Evolutionary conservation across 305 asterid species (phyloP).

Genomic region (Plantago coronopus): DNA sequence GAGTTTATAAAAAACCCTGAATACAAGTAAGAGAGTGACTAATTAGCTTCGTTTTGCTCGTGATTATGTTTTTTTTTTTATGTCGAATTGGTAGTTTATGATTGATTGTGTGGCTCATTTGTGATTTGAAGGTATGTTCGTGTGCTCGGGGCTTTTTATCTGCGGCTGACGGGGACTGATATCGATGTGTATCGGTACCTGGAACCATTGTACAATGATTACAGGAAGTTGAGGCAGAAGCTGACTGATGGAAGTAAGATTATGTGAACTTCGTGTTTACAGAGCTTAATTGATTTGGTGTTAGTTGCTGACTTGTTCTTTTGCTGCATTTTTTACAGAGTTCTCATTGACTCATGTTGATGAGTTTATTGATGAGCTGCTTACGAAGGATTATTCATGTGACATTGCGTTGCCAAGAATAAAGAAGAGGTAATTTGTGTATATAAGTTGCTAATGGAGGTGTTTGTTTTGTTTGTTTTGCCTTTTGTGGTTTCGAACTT

Average conservation of each 20-base stretch:
- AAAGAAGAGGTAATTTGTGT: conserved; percentile 57
- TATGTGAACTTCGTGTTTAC: background rate
- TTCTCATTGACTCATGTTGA: conserved; percentile 82
- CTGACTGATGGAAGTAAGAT: conserved; percentile 62
- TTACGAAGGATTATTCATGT: conserved; percentile 84
- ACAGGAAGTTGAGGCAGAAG: conserved; percentile 70
- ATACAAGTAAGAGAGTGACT: conserved; percentile 47
- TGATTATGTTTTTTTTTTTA: background rate
- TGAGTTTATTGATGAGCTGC: conserved; percentile 77
- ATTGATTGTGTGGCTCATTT: conserved; percentile 6
- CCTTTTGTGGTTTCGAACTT: background rate
- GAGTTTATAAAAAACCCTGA: conserved; percentile 94
- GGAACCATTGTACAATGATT: conserved; percentile 90
- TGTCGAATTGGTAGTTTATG: background rate
- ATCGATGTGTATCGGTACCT: conserved; percentile 81
- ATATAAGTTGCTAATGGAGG: background rate
- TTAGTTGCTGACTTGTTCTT: conserved; percentile 1
- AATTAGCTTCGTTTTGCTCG: background rate
- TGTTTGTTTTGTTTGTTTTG: conserved; percentile 4
- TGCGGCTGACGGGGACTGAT: conserved; percentile 91
- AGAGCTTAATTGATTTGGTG: background rate
- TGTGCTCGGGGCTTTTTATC: conserved; percentile 85
- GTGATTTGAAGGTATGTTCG: conserved; percentile 61
- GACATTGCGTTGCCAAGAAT: conserved; percentile 86
- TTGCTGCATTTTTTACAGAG: conserved; percentile 31